Percentiles rank a stretch among this genome's conserved stretches.
phyloP scores from a whole-genome alignment of 202 grass and related monocot genomes.

The Saccharum hybrid region DNA sequence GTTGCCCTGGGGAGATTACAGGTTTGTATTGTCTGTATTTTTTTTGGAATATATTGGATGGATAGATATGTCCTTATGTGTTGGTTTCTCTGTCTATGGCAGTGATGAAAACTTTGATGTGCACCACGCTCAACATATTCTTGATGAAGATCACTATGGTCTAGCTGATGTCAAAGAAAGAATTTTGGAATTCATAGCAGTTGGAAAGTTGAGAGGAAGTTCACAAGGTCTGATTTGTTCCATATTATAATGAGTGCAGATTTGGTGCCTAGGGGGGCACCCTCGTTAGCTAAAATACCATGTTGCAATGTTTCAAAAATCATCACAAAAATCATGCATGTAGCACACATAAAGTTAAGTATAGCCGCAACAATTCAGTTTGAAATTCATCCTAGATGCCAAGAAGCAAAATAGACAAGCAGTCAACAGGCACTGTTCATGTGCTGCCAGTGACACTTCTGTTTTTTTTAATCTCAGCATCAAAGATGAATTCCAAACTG shows the following conservation, averaged over 20 bases:
- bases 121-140: constrained; percentile 85
- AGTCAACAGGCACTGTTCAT: not conserved
- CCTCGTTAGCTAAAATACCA: too few species aligned
- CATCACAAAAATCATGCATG: not conserved
- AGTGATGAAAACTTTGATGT: constrained; percentile 98
- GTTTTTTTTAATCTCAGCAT: too few species aligned
- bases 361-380: not conserved
- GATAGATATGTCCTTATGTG: constrained; percentile 39
- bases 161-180: constrained; percentile 96
- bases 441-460: too few species aligned
- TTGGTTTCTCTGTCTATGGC: constrained; percentile 34
- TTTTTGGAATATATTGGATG: constrained; percentile 24
- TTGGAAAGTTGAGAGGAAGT: constrained; percentile 92
- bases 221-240: constrained; percentile 73
- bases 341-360: not conserved
- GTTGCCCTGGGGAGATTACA: constrained; percentile 97
- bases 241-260: not conserved
- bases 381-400: not conserved
- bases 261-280: too few species aligned
- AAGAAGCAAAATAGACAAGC: not conserved
- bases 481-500: too few species aligned
- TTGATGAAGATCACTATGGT: constrained; percentile 99
- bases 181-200: constrained; percentile 98
- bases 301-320: too few species aligned
- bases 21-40: constrained; percentile 59